Evolutionary conservation across 164 flowering plant genomes (phyloP), one percentile per base, ranked within the genome.

Genomic region (Vitis cinerea): DNA sequence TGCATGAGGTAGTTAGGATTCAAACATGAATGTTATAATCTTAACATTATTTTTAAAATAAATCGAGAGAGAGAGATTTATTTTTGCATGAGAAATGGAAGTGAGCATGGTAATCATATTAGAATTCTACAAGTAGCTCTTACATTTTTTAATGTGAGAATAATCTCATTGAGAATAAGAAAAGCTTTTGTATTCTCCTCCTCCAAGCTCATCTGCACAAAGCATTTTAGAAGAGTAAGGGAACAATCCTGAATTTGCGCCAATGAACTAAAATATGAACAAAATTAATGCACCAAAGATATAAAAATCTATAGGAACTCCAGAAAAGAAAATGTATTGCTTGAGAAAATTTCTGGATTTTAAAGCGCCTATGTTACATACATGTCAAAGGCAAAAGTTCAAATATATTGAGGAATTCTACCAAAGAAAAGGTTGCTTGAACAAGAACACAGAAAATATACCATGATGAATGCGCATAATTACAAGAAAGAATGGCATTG

Each of bases 141-240:
- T 89, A 94, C 98, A 87, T 86, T 86, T 74, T 94, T 92, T 58
- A 89, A 64, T 31, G 82, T 69, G 60, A 91, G 77, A 77, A 94
- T 86, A 53, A 95, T 87, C 86, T 95, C 96, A 66, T 93, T 95
- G 73, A 95, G 89, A 72, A 95, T 82, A 66, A 82, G 85, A 81
- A 93, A 95, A 73, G 89, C 84, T 80, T 87, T 91, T 27, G 77
- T 74, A 66, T 81, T 79, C 65, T 74, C 87, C 61, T 83, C 87
- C 63, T 83, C 93, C 66, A 71, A 65, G 73, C 75, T 77, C 65
- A 66, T 80, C 99, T 94, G 92, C 85, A 81, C 9, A 69, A 77
- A 70, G 23, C 44, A 78, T 52, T 15, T 48, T 44, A 50, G 58
- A 57, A 54, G 11, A 29, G 58, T 58, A 65, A 56, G 62, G 54